These are phyloP conservation scores for Diaporthe citri DNA, from an alignment of 2,329 filamentous ascomycete genomes.

Conservation along the genomic window DNA sequence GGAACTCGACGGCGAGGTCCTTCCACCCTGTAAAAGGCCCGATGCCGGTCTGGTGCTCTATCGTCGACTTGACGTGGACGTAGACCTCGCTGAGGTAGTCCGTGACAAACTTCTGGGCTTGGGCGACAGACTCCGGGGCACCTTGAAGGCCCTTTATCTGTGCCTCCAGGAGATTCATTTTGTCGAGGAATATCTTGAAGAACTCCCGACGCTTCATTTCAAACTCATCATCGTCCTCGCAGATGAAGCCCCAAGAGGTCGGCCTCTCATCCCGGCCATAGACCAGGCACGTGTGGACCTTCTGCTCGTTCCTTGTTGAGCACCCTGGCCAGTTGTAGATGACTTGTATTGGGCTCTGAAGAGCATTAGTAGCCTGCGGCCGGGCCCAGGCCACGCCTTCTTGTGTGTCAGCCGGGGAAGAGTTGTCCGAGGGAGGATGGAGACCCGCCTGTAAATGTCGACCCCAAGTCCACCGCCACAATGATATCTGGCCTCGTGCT, in stretches of 20 bases:
- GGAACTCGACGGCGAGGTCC: slow-evolving; percentile 62
- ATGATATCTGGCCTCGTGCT: slow-evolving; percentile 51
- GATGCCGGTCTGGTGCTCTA: slow-evolving; percentile 55
- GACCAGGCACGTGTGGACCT: slow-evolving; percentile 64
- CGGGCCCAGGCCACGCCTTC: slow-evolving; percentile 53
- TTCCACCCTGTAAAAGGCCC: slow-evolving; percentile 55
- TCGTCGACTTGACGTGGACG: slow-evolving; percentile 59
- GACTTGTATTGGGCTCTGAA: slow-evolving; percentile 57
- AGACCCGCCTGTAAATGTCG: slow-evolving; percentile 58
- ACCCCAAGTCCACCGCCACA: slow-evolving; percentile 59
- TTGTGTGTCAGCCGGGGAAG: slow-evolving; percentile 3
- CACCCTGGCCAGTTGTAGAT: slow-evolving; percentile 68
- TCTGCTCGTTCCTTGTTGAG: slow-evolving; percentile 65
- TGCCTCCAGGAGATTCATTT: slow-evolving; percentile 56
- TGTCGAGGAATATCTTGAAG: slow-evolving; percentile 69
- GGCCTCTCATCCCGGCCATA: slow-evolving; percentile 57
- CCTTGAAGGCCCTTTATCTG: slow-evolving; percentile 58
- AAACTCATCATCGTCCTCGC: slow-evolving; percentile 58
- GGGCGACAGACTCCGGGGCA: slow-evolving; percentile 54
- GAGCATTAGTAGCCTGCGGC: slow-evolving; percentile 47
- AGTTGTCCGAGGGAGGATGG: not conserved
- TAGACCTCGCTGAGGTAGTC: slow-evolving; percentile 65
- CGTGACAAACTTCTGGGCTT: slow-evolving; percentile 60
- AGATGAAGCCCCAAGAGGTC: slow-evolving; percentile 67
- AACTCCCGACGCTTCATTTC: slow-evolving; percentile 58